Conservation (phyloP, 1,139 yeast species). For the Yamadazyma trypodendri region DNA sequence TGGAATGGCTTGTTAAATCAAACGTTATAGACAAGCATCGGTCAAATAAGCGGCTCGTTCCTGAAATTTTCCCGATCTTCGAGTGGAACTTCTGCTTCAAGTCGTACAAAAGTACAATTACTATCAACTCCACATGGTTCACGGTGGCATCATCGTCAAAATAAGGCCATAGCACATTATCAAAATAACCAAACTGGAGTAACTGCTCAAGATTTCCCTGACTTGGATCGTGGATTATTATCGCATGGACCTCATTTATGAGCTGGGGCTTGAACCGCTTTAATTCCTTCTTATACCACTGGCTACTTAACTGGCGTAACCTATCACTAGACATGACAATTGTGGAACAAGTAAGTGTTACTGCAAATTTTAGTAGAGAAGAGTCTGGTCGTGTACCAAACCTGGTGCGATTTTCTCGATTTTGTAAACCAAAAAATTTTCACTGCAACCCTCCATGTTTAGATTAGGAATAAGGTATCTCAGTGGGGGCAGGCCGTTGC, state of each 20-base stretch:
- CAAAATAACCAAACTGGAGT: conserved; percentile 20
- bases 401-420: too few relatives aligned
- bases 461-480: conserved; percentile 4
- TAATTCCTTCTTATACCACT: conserved; percentile 5
- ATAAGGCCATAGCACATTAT: conserved; percentile 36
- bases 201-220: conserved; percentile 16
- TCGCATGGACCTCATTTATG: conserved; percentile 23
- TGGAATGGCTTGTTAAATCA: conserved; percentile 10
- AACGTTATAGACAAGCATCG: conserved; percentile 13
- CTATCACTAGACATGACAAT: conserved; percentile 2
- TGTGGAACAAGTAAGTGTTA: too few relatives aligned
- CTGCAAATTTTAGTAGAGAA: too few relatives aligned
- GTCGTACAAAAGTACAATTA: conserved; percentile 16
- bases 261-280: conserved; percentile 13
- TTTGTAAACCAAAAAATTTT: conserved; percentile 4
- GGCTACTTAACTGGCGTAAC: conserved; percentile 1
- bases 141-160: conserved; percentile 38
- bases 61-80: neutral
- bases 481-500: conserved; percentile 2
- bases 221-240: conserved; percentile 7
- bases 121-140: conserved; percentile 38
- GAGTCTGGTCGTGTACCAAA: too few relatives aligned
- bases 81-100: neutral
- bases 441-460: conserved; percentile 1
- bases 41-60: conserved; percentile 3